phyloP scores from a whole-genome alignment of 202 grass and related monocot genomes.

The Cymbopogon flexuosus region DNA sequence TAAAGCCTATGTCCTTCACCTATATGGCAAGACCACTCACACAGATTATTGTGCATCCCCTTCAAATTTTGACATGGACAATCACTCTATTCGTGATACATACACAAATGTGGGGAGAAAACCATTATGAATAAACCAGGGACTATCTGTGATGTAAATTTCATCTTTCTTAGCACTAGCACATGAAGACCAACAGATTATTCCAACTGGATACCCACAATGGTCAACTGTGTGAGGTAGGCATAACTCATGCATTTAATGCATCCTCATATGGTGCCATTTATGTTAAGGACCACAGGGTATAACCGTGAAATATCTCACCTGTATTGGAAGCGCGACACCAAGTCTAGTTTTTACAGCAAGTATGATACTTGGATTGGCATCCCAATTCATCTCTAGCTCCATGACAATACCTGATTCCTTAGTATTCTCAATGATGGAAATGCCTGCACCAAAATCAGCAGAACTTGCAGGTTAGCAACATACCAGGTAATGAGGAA shows the following conservation, averaged over 20 bases:
- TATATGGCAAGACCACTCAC: conserved; percentile 34
- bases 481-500: background rate
- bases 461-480: background rate
- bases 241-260: background rate
- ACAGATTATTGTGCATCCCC: background rate
- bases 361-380: conserved; percentile 86
- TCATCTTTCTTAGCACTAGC: background rate
- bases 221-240: conserved; percentile 7
- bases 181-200: background rate
- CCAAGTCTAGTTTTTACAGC: conserved; percentile 91
- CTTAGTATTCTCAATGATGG: conserved; percentile 63
- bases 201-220: background rate
- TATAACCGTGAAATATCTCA: conserved; percentile 37
- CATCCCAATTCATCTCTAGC: conserved; percentile 96
- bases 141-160: background rate
- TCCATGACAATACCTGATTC: conserved; percentile 82
- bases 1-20: conserved; percentile 95
- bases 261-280: background rate
- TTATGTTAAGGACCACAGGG: background rate
- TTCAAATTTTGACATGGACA: background rate
- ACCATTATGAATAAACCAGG: background rate
- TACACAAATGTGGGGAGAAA: background rate
- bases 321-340: conserved; percentile 88
- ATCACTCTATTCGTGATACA: conserved; percentile 5
- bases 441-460: conserved; percentile 63